These are phyloP conservation scores for Schizosaccharomyces versatilis DNA, from an alignment of 1,139 yeast genomes.

Conservation along the genomic window DNA sequence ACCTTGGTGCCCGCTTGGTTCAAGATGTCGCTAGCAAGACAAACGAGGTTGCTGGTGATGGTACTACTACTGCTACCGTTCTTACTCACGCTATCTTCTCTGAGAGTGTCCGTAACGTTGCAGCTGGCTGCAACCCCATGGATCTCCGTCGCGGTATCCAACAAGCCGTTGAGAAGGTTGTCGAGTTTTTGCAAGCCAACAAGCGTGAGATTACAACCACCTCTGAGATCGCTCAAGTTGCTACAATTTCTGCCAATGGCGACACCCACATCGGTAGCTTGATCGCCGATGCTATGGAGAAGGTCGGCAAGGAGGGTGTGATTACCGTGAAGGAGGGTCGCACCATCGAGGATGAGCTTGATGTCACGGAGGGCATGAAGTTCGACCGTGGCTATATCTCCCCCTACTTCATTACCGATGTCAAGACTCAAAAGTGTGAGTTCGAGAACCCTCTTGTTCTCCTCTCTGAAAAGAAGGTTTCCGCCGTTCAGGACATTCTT, in stretches of 20 bases:
- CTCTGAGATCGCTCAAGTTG: conserved; percentile 95
- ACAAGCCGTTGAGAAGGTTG: conserved; percentile 94
- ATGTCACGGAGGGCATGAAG: conserved; percentile 98
- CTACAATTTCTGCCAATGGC: conserved; percentile 96
- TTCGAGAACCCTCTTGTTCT: conserved; percentile 84
- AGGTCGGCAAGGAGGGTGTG: conserved; percentile 98
- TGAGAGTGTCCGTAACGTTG: conserved; percentile 92
- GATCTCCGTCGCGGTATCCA: conserved; percentile 96
- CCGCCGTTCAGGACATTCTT: conserved; percentile 74
- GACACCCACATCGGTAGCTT: conserved; percentile 83
- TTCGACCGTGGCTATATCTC: conserved; percentile 97
- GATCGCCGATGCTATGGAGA: conserved; percentile 95
- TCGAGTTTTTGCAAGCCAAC: conserved; percentile 65
- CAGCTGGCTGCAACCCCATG: conserved; percentile 99
- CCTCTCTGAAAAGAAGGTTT: conserved; percentile 83
- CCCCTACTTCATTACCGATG: conserved; percentile 91
- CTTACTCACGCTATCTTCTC: conserved; percentile 93
- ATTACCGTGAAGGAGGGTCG: conserved; percentile 95
- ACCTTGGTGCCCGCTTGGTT: conserved; percentile 83
- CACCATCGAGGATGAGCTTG: conserved; percentile 89
- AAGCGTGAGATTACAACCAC: conserved; percentile 93
- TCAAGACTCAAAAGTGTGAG: conserved; percentile 91
- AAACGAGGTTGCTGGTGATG: conserved; percentile 96
- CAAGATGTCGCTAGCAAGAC: conserved; percentile 98
- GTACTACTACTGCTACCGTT: conserved; percentile 95